These are phyloP conservation scores for Myxozyma kluyveri DNA, from an alignment of 805 yeast species.

Conservation along the genomic window DNA sequence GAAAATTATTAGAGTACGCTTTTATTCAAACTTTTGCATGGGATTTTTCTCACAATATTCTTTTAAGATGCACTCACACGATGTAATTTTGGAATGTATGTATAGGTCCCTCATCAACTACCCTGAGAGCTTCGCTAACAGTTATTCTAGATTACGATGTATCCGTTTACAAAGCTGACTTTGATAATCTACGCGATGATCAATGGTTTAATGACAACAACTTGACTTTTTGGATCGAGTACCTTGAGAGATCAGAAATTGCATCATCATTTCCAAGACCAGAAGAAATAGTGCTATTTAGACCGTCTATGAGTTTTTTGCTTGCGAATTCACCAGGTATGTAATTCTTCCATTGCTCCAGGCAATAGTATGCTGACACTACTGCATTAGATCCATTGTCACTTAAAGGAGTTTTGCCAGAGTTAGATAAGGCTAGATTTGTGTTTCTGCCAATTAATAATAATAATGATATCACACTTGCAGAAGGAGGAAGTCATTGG, in stretches of 20 bases:
- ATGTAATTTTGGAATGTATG: conserved; percentile 26
- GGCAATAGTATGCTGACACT: neutral
- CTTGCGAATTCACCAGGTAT: conserved; percentile 44
- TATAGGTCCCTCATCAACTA: neutral
- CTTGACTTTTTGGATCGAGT: conserved; percentile 60
- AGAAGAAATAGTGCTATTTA: conserved; percentile 36
- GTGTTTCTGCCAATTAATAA: conserved; percentile 69
- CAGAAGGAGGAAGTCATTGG: conserved; percentile 77
- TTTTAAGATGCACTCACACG: conserved; percentile 22
- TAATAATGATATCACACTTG: conserved; percentile 55
- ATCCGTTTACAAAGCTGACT: conserved; percentile 42
- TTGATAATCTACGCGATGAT: conserved; percentile 55
- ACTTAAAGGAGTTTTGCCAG: conserved; percentile 48
- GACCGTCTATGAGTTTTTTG: conserved; percentile 66
- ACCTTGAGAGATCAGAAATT: conserved; percentile 41
- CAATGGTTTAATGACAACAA: conserved; percentile 77
- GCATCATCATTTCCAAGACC: neutral
- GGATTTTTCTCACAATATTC: too few relatives aligned
- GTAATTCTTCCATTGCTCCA: conserved; percentile 1
- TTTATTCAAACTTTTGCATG: neutral
- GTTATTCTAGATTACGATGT: conserved; percentile 23
- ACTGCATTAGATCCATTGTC: conserved; percentile 38
- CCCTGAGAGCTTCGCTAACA: neutral
- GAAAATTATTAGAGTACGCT: conserved; percentile 15
- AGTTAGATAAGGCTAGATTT: conserved; percentile 45